A percentile compares a stretch with the other conserved stretches of the same genome.
Conservation (phyloP, 2,329 filamentous ascomycete genomes). For the Cladosporium sp. region DNA sequence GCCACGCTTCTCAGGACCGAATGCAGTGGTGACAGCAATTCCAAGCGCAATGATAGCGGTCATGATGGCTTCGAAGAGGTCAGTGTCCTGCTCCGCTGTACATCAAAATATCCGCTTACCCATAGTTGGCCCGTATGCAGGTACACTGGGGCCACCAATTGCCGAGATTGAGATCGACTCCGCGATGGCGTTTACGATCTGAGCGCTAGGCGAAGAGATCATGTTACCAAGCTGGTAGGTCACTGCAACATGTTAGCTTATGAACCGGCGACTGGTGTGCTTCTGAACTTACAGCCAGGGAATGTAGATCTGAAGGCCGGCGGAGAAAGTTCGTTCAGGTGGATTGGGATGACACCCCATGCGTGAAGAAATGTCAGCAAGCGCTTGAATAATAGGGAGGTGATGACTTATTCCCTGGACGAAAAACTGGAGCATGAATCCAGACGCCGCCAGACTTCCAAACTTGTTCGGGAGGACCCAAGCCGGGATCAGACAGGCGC, state of each 20-base stretch:
- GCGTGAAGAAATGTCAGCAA: constrained; percentile 38
- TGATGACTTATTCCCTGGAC: constrained; percentile 52
- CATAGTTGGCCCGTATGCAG: constrained; percentile 76
- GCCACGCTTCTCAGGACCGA: constrained; percentile 75
- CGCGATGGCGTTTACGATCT: constrained; percentile 75
- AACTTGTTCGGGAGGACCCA: constrained; percentile 69
- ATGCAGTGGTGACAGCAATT: constrained; percentile 66
- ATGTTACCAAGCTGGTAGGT: constrained; percentile 77
- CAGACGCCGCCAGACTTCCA: constrained; percentile 60
- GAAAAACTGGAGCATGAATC: constrained; percentile 71
- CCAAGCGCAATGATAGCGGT: constrained; percentile 75
- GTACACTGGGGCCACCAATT: constrained; percentile 57
- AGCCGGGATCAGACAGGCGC: constrained; percentile 65
- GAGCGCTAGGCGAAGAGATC: constrained; percentile 70
- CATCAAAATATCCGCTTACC: not conserved
- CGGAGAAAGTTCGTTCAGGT: constrained; percentile 73
- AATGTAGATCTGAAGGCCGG: constrained; percentile 71
- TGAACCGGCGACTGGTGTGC: not conserved
- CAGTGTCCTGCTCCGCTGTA: not conserved
- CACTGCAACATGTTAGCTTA: constrained; percentile 35
- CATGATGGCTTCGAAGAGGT: constrained; percentile 50
- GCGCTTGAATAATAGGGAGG: not conserved
- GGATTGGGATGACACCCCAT: constrained; percentile 70
- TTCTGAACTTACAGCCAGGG: constrained; percentile 51
- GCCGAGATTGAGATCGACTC: constrained; percentile 60